Percentiles rank a stretch among this genome's conserved stretches.
Evolutionary conservation across 805 yeast species (phyloP).

Genomic region (Pichia paraexigua): DNA sequence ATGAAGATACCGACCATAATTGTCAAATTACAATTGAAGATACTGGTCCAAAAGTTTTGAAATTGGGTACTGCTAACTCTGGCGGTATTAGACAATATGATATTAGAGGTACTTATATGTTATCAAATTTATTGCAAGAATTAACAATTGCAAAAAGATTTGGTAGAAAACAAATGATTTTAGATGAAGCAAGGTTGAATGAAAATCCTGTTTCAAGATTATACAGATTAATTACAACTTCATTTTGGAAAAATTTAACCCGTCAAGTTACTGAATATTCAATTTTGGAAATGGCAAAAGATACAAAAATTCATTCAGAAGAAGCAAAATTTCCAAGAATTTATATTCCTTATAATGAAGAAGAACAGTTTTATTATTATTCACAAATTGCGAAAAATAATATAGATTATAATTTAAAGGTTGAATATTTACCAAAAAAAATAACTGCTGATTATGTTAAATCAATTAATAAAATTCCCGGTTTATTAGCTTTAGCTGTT

Average conservation of each 20-base stretch:
- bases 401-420: slow-evolving; percentile 57
- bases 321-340: slow-evolving; percentile 62
- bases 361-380: slow-evolving; percentile 69
- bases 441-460: slow-evolving; percentile 73
- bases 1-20: slow-evolving; percentile 81
- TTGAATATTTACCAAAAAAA: slow-evolving; percentile 64
- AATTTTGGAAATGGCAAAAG: slow-evolving; percentile 64
- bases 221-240: slow-evolving; percentile 61
- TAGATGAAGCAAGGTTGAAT: slow-evolving; percentile 76
- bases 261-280: slow-evolving; percentile 57
- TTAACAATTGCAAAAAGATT: slow-evolving; percentile 75
- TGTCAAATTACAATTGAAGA: slow-evolving; percentile 83
- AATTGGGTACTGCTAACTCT: slow-evolving; percentile 76
- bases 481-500: slow-evolving; percentile 76
- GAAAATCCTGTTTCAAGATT: slow-evolving; percentile 83
- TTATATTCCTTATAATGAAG: slow-evolving; percentile 63
- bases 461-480: slow-evolving; percentile 76
- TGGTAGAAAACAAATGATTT: slow-evolving; percentile 68
- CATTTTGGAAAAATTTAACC: slow-evolving; percentile 76
- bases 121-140: slow-evolving; percentile 81
- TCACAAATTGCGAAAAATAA: slow-evolving; percentile 40
- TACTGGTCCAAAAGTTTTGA: slow-evolving; percentile 73
- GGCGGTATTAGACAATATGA: slow-evolving; percentile 68
- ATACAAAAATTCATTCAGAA: slow-evolving; percentile 63
- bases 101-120: slow-evolving; percentile 82